These are phyloP conservation scores for Narthecium ossifragum DNA, from an alignment of 106 monocot species.

Conservation along the genomic window DNA sequence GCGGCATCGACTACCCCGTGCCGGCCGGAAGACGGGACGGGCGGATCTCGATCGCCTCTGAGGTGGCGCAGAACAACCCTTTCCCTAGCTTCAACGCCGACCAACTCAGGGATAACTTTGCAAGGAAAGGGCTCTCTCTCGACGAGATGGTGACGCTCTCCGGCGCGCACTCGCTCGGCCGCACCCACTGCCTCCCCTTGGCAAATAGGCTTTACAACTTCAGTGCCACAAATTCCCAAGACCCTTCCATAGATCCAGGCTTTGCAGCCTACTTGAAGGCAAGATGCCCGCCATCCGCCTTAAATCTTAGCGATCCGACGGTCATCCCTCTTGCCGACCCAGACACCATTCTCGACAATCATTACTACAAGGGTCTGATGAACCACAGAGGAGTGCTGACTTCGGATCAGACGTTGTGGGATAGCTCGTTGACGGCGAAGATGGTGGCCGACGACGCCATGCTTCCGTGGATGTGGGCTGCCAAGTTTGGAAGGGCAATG, in stretches of 20 bases:
- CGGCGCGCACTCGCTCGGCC: constrained; percentile 10
- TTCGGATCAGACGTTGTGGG: constrained; percentile 20
- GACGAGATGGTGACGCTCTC: constrained; percentile 11
- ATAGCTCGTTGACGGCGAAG: background rate
- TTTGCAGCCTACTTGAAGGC: constrained; percentile 12
- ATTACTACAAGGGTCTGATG: constrained; percentile 19
- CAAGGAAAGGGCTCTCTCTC: background rate
- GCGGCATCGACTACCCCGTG: background rate
- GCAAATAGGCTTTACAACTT: background rate
- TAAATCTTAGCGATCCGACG: background rate
- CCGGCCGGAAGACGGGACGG: constrained; percentile 4
- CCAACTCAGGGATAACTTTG: constrained; percentile 2
- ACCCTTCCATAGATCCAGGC: constrained; percentile 11
- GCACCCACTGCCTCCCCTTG: background rate
- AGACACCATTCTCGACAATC: constrained; percentile 8
- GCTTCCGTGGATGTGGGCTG: constrained; percentile 3
- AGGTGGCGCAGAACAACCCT: constrained; percentile 2
- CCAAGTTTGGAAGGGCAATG: constrained; percentile 19
- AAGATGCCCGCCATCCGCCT: background rate
- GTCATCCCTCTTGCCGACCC: constrained; percentile 1
- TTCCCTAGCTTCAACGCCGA: background rate
- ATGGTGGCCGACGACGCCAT: constrained; percentile 9
- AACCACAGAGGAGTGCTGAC: constrained; percentile 13
- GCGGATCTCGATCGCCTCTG: background rate
- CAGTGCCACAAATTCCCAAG: constrained; percentile 1